Evolutionary conservation across 257 asterid genomes (phyloP).

Genomic region (Solanum clarkiae): DNA sequence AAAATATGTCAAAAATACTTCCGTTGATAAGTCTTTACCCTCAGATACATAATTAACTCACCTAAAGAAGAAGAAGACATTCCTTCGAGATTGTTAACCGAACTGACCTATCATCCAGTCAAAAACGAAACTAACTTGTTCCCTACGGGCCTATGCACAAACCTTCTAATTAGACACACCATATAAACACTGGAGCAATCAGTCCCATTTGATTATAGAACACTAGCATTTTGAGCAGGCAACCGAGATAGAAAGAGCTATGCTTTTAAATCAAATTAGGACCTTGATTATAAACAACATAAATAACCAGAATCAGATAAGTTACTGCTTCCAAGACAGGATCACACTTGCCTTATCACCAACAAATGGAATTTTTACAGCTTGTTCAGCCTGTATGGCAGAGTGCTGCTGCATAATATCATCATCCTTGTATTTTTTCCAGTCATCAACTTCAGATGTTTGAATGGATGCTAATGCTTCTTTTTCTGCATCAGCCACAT

Average conservation of each 20-base stretch:
- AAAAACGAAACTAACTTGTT: neutral
- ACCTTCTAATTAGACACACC: neutral
- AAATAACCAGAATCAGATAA: neutral
- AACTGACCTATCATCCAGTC: neutral
- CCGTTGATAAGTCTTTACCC: neutral
- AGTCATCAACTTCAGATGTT: conserved; percentile 40
- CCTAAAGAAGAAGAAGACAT: neutral
- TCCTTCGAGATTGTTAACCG: neutral
- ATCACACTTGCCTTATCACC: conserved; percentile 70
- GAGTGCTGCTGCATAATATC: conserved; percentile 70
- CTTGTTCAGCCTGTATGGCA: conserved; percentile 61
- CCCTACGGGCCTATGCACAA: neutral
- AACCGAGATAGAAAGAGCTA: neutral
- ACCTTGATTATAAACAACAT: neutral
- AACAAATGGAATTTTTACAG: conserved; percentile 55
- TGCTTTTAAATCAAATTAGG: neutral
- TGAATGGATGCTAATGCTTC: conserved; percentile 19
- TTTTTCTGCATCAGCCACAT: conserved; percentile 19
- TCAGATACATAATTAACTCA: neutral
- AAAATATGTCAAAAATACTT: neutral
- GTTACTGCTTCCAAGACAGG: neutral
- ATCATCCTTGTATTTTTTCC: conserved; percentile 57
- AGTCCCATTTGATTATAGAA: neutral
- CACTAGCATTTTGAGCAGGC: neutral
- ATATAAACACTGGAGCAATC: neutral